phyloP scores from a whole-genome alignment of 306 rosid genomes.

The Betula pendula region DNA sequence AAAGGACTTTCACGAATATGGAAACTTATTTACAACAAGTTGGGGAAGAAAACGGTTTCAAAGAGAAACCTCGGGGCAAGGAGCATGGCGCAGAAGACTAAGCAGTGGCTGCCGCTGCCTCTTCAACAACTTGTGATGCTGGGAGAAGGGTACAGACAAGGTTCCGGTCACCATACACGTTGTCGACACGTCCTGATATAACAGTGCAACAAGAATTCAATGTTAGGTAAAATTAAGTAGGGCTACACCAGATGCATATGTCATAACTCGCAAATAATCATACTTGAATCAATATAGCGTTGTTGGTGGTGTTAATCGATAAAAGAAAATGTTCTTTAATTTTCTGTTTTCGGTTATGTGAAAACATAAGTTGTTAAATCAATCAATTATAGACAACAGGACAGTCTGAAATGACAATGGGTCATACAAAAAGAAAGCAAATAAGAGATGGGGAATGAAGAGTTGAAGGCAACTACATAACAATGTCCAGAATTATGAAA shows the following conservation, averaged over 20 bases:
- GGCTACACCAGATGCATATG: neutral
- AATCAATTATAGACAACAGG: neutral
- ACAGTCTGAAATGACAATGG: neutral
- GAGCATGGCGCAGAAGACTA: constrained; percentile 34
- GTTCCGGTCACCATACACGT: constrained; percentile 99
- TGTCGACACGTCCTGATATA: constrained; percentile 67
- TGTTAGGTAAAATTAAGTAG: constrained; percentile 18
- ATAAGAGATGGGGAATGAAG: constrained; percentile 1
- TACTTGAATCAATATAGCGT: neutral
- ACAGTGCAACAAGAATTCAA: neutral
- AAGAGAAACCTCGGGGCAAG: constrained; percentile 27
- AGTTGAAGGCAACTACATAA: neutral
- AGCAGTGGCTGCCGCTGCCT: constrained; percentile 91
- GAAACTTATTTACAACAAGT: constrained; percentile 33
- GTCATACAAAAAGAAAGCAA: neutral
- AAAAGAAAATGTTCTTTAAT: neutral
- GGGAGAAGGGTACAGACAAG: constrained; percentile 93
- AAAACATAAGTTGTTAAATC: no score
- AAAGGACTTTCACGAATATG: constrained; percentile 23
- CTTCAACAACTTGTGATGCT: constrained; percentile 69
- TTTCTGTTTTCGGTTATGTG: no score
- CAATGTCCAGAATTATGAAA: neutral
- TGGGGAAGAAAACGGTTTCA: constrained; percentile 11
- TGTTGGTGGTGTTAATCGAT: neutral
- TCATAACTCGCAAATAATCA: neutral